phyloP scores from a whole-genome alignment of 331 rosid genomes.

The Stylosanthes scabra region DNA sequence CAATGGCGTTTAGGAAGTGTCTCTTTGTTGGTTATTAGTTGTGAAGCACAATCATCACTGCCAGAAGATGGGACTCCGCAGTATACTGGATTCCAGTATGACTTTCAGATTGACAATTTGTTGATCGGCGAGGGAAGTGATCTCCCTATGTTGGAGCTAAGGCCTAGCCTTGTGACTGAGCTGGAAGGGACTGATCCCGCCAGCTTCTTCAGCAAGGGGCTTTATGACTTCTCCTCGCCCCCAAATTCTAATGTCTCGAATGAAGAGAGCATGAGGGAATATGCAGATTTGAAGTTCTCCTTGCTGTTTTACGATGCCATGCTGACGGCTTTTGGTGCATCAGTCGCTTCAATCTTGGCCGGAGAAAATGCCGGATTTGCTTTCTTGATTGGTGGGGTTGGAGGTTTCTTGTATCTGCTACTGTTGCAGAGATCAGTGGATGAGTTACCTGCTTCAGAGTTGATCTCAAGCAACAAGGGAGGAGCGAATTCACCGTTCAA shows the following conservation, averaged over 20 bases:
- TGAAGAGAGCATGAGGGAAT: constrained; percentile 80
- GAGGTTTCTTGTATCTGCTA: constrained; percentile 83
- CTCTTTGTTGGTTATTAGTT: constrained; percentile 54
- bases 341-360: constrained; percentile 53
- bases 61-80: constrained; percentile 44
- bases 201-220: constrained; percentile 46
- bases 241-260: constrained; percentile 49
- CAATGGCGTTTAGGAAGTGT: constrained; percentile 84
- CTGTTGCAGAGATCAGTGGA: constrained; percentile 89
- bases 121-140: constrained; percentile 82
- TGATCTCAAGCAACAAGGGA: constrained; percentile 34
- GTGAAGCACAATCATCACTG: constrained; percentile 39
- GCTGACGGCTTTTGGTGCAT: constrained; percentile 66
- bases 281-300: constrained; percentile 79
- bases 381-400: constrained; percentile 80
- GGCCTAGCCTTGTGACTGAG: constrained; percentile 60
- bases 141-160: constrained; percentile 72
- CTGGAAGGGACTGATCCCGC: constrained; percentile 58
- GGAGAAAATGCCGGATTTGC: constrained; percentile 66
- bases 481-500: constrained; percentile 32
- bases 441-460: constrained; percentile 68
- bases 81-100: constrained; percentile 56
- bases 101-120: constrained; percentile 62
- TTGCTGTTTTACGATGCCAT: constrained; percentile 79
- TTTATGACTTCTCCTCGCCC: constrained; percentile 37